Conservation (phyloP, 192 early-diverging fungal genomes). For the Coemansia reversa region DNA sequence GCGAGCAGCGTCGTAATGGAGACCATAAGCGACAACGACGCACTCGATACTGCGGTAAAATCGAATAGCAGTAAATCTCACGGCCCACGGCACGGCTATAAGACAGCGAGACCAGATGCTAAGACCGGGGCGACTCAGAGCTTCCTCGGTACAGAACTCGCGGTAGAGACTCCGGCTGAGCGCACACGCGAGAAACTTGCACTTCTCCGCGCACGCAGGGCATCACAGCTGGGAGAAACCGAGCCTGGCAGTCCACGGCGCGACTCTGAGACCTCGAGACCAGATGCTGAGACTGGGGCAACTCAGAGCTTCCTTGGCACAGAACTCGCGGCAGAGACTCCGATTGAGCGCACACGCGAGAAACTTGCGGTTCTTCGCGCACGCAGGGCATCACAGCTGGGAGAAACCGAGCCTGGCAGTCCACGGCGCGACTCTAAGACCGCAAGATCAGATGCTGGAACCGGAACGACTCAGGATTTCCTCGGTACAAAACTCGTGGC, state of each 20-base stretch:
- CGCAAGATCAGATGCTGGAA: no score
- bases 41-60: neutral
- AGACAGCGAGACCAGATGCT: conserved; percentile 13
- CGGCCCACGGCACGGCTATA: conserved; percentile 24
- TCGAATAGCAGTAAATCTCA: neutral
- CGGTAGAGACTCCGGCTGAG: neutral
- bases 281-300: no score
- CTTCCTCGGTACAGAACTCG: neutral
- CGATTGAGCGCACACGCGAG: conserved; percentile 6
- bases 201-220: conserved; percentile 32
- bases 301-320: neutral
- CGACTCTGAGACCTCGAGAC: no score
- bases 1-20: conserved; percentile 9
- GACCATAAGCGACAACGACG: neutral
- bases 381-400: no score
- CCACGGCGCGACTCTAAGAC: no score
- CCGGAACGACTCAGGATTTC: no score
- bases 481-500: neutral
- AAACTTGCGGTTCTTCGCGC: conserved; percentile 25
- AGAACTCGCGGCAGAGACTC: neutral
- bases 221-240: conserved; percentile 16
- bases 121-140: no score
- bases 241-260: no score
- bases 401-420: no score
- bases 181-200: conserved; percentile 17